phyloP scores from a whole-genome alignment of 2,329 filamentous ascomycete genomes.

The Dothideomycetidae sp. region DNA sequence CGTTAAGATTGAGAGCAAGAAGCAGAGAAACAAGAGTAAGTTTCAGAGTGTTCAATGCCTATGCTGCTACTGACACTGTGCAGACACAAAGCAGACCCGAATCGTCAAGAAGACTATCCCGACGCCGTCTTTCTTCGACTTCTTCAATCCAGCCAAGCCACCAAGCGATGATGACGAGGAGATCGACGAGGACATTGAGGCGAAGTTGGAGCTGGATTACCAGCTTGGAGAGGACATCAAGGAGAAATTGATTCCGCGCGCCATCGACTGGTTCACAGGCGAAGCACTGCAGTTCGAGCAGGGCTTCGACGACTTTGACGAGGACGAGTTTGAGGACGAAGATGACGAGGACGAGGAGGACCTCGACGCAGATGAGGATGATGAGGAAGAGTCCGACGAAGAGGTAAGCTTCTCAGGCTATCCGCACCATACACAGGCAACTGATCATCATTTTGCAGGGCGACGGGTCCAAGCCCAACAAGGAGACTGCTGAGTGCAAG shows the following conservation, averaged over 20 bases:
- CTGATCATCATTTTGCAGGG: conserved; percentile 43
- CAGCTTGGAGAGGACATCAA: conserved; percentile 99
- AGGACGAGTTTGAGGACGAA: conserved; percentile 74
- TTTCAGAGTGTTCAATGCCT: conserved; percentile 10
- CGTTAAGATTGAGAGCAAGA: conserved; percentile 93
- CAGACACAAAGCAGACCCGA: conserved; percentile 97
- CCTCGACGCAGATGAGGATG: conserved; percentile 65
- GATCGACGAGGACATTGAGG: conserved; percentile 81
- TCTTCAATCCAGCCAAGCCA: conserved; percentile 90
- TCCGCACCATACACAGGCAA: too few relatives aligned
- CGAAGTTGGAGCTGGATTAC: conserved; percentile 95
- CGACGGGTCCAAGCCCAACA: conserved; percentile 78
- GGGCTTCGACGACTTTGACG: conserved; percentile 69
- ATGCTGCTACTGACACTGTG: conserved; percentile 12
- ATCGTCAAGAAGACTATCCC: conserved; percentile 99
- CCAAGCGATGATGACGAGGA: conserved; percentile 67
- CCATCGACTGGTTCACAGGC: conserved; percentile 98
- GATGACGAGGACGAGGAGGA: conserved; percentile 89
- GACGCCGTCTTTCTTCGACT: conserved; percentile 94
- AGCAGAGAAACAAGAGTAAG: conserved; percentile 98
- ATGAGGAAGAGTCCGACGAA: conserved; percentile 50
- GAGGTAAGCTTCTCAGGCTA: conserved; percentile 34
- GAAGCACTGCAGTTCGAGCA: conserved; percentile 96
- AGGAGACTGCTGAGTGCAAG: conserved; percentile 91
- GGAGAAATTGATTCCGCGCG: conserved; percentile 96